Evolutionary conservation across 495 filamentous ascomycete genomes (phyloP).

Genomic region (Bacidia rubella): DNA sequence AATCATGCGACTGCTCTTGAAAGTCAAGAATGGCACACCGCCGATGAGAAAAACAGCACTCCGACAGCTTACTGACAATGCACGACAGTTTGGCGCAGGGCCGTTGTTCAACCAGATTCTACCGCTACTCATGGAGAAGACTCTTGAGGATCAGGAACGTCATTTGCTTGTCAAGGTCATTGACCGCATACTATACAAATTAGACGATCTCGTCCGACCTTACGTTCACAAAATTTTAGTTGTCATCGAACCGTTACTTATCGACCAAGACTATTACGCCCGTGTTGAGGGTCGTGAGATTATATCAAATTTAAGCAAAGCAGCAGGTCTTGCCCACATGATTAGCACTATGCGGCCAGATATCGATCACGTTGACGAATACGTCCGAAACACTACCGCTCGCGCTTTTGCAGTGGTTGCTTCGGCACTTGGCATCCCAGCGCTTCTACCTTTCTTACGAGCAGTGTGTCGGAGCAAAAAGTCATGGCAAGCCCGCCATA

Average conservation of each 20-base stretch:
- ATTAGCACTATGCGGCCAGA: conserved; percentile 98
- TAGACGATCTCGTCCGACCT: conserved; percentile 91
- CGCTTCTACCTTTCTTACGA: conserved; percentile 84
- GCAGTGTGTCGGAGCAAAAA: conserved; percentile 97
- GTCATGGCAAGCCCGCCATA: conserved; percentile 97
- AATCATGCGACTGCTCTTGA: conserved; percentile 92
- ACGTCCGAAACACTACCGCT: conserved; percentile 98
- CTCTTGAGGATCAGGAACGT: conserved; percentile 94
- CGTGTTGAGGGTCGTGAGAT: conserved; percentile 97
- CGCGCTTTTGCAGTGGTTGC: conserved; percentile 96
- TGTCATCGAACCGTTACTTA: conserved; percentile 95
- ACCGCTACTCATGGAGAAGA: conserved; percentile 96
- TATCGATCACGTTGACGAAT: conserved; percentile 97
- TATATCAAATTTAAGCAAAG: conserved; percentile 93
- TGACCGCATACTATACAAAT: conserved; percentile 94
- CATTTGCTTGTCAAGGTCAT: conserved; percentile 99
- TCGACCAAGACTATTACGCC: conserved; percentile 98
- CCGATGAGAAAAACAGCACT: conserved; percentile 99
- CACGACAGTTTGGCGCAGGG: conserved; percentile 88
- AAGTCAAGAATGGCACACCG: conserved; percentile 98
- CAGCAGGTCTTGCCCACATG: conserved; percentile 95
- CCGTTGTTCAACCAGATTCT: conserved; percentile 97
- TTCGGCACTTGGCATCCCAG: conserved; percentile 89
- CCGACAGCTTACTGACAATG: conserved; percentile 94
- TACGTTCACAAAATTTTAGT: conserved; percentile 98